Evolutionary conservation across 2,329 filamentous ascomycete species (phyloP).

Genomic region (Aureobasidium sp.): DNA sequence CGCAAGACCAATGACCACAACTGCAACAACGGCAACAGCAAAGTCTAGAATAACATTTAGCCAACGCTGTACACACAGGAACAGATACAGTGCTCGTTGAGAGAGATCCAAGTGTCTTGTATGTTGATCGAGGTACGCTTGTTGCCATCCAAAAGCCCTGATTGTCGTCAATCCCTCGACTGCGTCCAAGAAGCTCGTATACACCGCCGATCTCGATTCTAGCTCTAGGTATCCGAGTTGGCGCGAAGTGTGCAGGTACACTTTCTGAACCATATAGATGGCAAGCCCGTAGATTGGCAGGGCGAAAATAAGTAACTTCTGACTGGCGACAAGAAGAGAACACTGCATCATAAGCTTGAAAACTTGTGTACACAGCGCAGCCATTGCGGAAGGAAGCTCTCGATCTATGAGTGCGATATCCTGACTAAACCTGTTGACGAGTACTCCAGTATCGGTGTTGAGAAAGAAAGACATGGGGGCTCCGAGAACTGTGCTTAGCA

Average conservation of each 20-base stretch:
- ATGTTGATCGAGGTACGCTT: constrained; percentile 31
- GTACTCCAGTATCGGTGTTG: constrained; percentile 34
- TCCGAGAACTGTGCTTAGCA: not conserved
- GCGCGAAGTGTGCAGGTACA: constrained; percentile 41
- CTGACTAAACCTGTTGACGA: constrained; percentile 37
- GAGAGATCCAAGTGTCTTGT: constrained; percentile 32
- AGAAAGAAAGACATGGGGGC: constrained; percentile 31
- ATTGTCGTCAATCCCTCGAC: constrained; percentile 42
- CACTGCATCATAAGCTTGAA: constrained; percentile 4
- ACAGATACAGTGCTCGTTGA: constrained; percentile 38
- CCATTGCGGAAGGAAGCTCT: constrained; percentile 25
- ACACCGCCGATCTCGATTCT: constrained; percentile 43
- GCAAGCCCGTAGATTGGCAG: constrained; percentile 28
- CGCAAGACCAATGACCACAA: constrained; percentile 27
- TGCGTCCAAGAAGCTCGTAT: constrained; percentile 19
- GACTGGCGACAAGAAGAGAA: constrained; percentile 25
- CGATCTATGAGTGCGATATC: constrained; percentile 40
- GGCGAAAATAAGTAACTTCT: constrained; percentile 10
- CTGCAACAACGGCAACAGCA: constrained; percentile 26
- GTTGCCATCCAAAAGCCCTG: constrained; percentile 45
- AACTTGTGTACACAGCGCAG: not conserved
- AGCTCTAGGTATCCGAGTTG: constrained; percentile 46
- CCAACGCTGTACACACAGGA: constrained; percentile 39
- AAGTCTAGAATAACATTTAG: constrained; percentile 35
- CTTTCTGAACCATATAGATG: constrained; percentile 30